Base-by-base conservation (phyloP, 768 basidiomycete species). In the Bullera alba region DNA sequence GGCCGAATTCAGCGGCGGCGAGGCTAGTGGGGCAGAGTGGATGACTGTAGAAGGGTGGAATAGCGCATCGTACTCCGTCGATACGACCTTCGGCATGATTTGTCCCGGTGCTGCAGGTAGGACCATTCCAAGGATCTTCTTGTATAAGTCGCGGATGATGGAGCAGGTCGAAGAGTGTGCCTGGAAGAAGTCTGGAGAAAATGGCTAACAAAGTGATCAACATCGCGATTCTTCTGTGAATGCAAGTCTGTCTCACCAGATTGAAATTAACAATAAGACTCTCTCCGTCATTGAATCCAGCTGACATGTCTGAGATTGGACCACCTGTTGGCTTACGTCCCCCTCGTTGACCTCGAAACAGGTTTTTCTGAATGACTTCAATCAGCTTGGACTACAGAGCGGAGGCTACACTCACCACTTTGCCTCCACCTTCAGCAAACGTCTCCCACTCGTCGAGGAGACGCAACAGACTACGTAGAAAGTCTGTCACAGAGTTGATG, bases 401-500 rank as follows among this genome's bases (percentile, higher is more conserved):
- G 28, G 30, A 17, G 34, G 29, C 21, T n/a, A 7, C 1, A 64
- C 70, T 64, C 46, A 71, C 70, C n/a, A 72, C 63, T 38, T 67
- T 62, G 5, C 59, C 58, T 15, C 48, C 53, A 5, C 55, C 57
- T 50, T 69, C 70, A 6, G 43, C 37, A 54, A 53, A 62, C 2
- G 10, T 45, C 43, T 72, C 71, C 69, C 69, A 72, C 41, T 72
- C 71, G 1, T 72, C 71, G 42, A 72, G 42, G 6, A 70, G 39
- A 50, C 51, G 59, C 2, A 51, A 19, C 26, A 62, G 35, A 12
- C 50, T 54, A 37, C 46, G 57, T 1, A 65, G 36, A 17, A 56
- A 54, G 7, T 72, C 69, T 2, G 22, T 15, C 21, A 50, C 57
- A 16, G 37, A 29, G 1, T 54, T 41, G 6, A 63, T 63, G 36